Evolutionary conservation across 768 basidiomycete genomes (phyloP).

Genomic region (Tylopilus rubrobrunneus): DNA sequence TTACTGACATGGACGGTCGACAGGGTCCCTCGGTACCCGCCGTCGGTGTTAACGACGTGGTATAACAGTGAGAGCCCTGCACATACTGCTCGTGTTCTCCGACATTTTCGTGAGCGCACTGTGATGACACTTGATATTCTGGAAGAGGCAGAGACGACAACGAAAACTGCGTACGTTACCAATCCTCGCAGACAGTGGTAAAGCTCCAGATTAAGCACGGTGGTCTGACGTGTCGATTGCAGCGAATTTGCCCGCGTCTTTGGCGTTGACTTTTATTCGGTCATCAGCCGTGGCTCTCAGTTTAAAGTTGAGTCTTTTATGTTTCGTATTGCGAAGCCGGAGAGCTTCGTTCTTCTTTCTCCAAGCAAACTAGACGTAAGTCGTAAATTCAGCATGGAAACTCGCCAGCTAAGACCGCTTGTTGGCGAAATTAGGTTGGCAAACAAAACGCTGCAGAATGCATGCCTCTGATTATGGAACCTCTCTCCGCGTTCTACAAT

Average conservation of each 20-base stretch:
- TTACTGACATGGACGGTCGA: conserved; percentile 1
- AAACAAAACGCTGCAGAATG: conserved; percentile 95
- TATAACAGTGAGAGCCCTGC: conserved; percentile 55
- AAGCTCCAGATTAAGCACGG: not conserved
- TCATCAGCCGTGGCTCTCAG: conserved; percentile 91
- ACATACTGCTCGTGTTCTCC: conserved; percentile 50
- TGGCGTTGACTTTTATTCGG: conserved; percentile 95
- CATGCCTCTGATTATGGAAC: conserved; percentile 94
- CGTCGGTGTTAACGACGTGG: conserved; percentile 62
- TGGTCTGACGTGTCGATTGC: conserved; percentile 2
- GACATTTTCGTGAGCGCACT: conserved; percentile 63
- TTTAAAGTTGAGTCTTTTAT: conserved; percentile 99
- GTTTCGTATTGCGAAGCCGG: conserved; percentile 96
- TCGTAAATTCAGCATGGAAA: not conserved
- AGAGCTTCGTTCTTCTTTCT: conserved; percentile 85
- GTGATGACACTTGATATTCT: conserved; percentile 40
- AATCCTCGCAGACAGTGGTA: too few relatives aligned
- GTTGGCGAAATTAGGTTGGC: conserved; percentile 63
- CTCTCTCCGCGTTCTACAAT: conserved; percentile 86
- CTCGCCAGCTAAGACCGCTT: not conserved
- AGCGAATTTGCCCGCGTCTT: conserved; percentile 98
- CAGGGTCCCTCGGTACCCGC: conserved; percentile 76
- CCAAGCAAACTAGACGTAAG: conserved; percentile 83
- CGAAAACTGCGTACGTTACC: conserved; percentile 1
- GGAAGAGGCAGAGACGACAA: conserved; percentile 2